Base-by-base conservation (phyloP, 352 stramenopile species). In the Phytophthora pluvialis region DNA sequence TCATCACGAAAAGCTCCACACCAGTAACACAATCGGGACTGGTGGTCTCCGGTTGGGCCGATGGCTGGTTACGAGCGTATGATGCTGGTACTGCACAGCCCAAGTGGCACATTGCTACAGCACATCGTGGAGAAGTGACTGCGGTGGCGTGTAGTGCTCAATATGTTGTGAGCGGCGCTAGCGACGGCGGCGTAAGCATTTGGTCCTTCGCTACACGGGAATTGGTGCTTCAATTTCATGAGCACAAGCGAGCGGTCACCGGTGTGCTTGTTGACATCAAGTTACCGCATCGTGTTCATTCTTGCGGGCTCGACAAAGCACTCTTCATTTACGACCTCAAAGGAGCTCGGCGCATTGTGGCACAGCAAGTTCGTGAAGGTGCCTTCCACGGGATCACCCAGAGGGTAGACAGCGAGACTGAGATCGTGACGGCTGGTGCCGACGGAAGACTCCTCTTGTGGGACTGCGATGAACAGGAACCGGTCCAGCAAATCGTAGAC, bases 301-400 rank as follows among this genome's bases (percentile, higher is more conserved):
- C 85, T 48, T 93, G 83, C 32, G 88, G 88, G 0, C 67, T 82
- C 1, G 93, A 98, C 71, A 88, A 91, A 40, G 79, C 88, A 18
- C 75, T 97, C 9, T 94, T 98, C 72, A 96, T 95, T 33, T 97
- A 97, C 76, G 92, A 98, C 58, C 78, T 98, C 46, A 90, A 91
- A 48, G 91, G 67, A 57, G 86, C 96, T 70, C 78, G 85, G 28
- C 77, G 91, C 18, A 78, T 96, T 55, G 78, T 96, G 42, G 81
- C 77, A 1, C 89, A 97, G 57, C 81, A 95, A 69, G 69, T 90
- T 10, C 81, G 83, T n/a, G 80, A 89, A 26, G 82, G 84, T 8
- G 83, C 80, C 35, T 95, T 98, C 65, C 77, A 85, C 25, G 58
- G 81, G 28, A 90, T 97, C 61, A 86, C 86, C 5, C 93, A 98